A percentile compares a stretch with the other conserved stretches of the same genome.
Conservation (phyloP, 768 basidiomycete species). For the Mycena rebaudengoi region DNA sequence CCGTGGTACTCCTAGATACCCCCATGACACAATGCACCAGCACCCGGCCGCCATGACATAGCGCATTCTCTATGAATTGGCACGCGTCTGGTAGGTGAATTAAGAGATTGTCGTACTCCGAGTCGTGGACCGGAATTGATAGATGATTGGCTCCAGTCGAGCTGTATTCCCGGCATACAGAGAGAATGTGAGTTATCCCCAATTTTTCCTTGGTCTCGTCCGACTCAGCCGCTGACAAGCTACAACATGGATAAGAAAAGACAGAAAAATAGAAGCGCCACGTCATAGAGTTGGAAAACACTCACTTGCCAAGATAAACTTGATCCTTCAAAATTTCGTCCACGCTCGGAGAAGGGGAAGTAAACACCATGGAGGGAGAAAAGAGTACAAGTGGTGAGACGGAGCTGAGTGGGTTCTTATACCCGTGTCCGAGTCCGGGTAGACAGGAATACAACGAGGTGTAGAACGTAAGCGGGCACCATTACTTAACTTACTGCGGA, state of each 20-base stretch:
- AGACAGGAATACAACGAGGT: no score
- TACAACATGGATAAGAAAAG: no score
- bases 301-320: slow-evolving; percentile 55
- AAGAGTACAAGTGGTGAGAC: neutral
- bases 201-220: slow-evolving; percentile 37
- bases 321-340: slow-evolving; percentile 48
- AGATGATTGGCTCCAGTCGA: slow-evolving; percentile 53
- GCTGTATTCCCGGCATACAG: slow-evolving; percentile 64
- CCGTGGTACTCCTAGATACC: slow-evolving; percentile 72
- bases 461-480: no score
- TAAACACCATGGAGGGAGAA: neutral
- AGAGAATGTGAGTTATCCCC: slow-evolving; percentile 62
- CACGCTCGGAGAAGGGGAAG: slow-evolving; percentile 25
- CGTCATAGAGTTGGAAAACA: neutral
- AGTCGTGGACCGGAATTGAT: slow-evolving; percentile 51
- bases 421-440: no score
- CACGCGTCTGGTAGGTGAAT: slow-evolving; percentile 70
- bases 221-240: slow-evolving; percentile 48
- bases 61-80: slow-evolving; percentile 67
- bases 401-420: no score
- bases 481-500: no score
- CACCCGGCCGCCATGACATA: slow-evolving; percentile 61
- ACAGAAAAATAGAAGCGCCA: neutral
- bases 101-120: slow-evolving; percentile 63
- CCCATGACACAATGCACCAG: slow-evolving; percentile 82